A percentile compares a stretch with the other conserved stretches of the same genome.
These are phyloP conservation scores for Komagataella mondaviorum DNA, from an alignment of 805 yeast genomes.

Conservation along the genomic window DNA sequence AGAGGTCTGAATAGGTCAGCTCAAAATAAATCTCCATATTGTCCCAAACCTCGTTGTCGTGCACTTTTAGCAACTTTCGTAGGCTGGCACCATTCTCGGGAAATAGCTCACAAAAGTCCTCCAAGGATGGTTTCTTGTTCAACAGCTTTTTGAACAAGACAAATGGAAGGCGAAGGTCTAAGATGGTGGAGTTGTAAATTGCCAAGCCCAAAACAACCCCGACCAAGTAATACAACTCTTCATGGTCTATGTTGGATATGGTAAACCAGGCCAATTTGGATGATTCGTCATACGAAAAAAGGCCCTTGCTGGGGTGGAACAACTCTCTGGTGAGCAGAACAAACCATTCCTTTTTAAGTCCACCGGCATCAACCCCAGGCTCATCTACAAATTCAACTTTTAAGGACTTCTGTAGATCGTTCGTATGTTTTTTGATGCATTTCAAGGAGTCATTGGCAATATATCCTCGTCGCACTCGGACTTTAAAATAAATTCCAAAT, in stretches of 20 bases:
- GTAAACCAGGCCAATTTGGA: conserved; percentile 72
- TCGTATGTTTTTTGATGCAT: conserved; percentile 37
- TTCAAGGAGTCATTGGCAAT: conserved; percentile 67
- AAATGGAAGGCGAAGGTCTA: conserved; percentile 67
- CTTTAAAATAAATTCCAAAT: conserved; percentile 48
- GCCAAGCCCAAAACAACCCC: conserved; percentile 88
- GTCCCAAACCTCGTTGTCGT: conserved; percentile 29
- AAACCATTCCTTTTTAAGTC: conserved; percentile 91
- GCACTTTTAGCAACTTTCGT: conserved; percentile 28
- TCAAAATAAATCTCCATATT: conserved; percentile 48
- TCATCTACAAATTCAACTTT: conserved; percentile 75
- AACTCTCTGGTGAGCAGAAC: conserved; percentile 54
- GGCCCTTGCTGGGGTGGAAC: conserved; percentile 54
- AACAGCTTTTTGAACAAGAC: conserved; percentile 68
- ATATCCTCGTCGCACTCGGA: conserved; percentile 53
- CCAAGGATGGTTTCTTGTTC: conserved; percentile 35
- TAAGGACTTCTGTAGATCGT: conserved; percentile 60
- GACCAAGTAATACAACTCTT: conserved; percentile 56
- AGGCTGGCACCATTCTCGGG: conserved; percentile 54
- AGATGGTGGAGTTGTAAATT: conserved; percentile 75
- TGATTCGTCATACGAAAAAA: conserved; percentile 54
- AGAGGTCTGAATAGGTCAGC: conserved; percentile 37
- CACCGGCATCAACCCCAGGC: conserved; percentile 95
- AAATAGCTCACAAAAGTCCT: conserved; percentile 54
- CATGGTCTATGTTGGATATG: conserved; percentile 26